Conservation (phyloP, 2,329 filamentous ascomycete genomes). For the Colletotrichum lupini region DNA sequence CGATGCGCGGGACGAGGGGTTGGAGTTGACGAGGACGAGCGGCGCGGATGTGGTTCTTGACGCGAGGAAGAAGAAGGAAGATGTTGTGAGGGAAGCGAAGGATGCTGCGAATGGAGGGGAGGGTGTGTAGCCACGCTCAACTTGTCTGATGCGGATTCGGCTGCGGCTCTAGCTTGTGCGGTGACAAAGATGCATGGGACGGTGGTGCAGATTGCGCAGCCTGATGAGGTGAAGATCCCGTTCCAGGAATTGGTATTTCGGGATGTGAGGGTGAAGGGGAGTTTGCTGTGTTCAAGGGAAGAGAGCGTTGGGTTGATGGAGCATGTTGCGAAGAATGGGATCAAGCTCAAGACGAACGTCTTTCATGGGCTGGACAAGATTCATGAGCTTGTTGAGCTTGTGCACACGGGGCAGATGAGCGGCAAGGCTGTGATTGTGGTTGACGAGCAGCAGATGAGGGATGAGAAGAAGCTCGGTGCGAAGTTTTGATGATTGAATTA, state of each 20-base stretch:
- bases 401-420: conserved; percentile 62
- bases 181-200: conserved; percentile 69
- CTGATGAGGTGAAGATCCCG: conserved; percentile 48
- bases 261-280: conserved; percentile 62
- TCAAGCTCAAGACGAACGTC: conserved; percentile 60
- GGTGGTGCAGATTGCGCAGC: conserved; percentile 69
- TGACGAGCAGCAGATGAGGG: conserved; percentile 52
- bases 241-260: conserved; percentile 63
- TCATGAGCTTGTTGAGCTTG: conserved; percentile 59
- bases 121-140: conserved; percentile 59
- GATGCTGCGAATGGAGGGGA: conserved; percentile 54
- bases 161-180: conserved; percentile 63
- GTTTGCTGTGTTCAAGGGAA: conserved; percentile 53
- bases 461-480: not conserved
- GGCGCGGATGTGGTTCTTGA: conserved; percentile 66
- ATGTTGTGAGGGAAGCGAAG: conserved; percentile 58
- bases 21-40: conserved; percentile 56
- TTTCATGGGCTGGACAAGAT: conserved; percentile 65
- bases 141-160: conserved; percentile 41
- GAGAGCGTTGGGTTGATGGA: conserved; percentile 59
- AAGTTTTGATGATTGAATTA: not conserved
- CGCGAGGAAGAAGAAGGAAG: conserved; percentile 58
- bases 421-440: conserved; percentile 66
- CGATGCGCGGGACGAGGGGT: conserved; percentile 68
- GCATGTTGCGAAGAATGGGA: conserved; percentile 55